Percentiles rank a stretch among this genome's conserved stretches.
Conservation (phyloP, 1,139 yeast species). For the Kurtzmaniella natalensis region DNA sequence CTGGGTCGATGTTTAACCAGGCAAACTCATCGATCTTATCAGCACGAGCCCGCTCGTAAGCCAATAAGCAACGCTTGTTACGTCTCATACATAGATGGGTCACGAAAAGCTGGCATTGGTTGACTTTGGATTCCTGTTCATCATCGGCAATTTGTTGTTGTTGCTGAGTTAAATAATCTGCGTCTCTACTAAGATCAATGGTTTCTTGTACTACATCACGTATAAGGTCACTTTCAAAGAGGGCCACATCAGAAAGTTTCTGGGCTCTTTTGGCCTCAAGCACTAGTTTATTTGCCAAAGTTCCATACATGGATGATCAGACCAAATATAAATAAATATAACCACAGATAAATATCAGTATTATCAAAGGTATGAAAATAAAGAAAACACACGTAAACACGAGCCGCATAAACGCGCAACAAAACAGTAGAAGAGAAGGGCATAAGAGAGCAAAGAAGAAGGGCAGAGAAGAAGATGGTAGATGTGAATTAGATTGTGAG, state of each 20-base stretch:
- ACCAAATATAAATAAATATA: too few relatives aligned
- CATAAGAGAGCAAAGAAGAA: too few relatives aligned
- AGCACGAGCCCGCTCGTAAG: conserved; percentile 73
- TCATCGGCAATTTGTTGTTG: conserved; percentile 17
- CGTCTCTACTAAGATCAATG: conserved; percentile 52
- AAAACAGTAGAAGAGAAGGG: too few relatives aligned
- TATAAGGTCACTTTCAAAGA: conserved; percentile 73
- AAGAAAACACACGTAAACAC: too few relatives aligned
- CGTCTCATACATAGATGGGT: conserved; percentile 80
- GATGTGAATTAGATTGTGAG: background rate
- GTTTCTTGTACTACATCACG: conserved; percentile 60
- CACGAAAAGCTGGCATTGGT: conserved; percentile 73
- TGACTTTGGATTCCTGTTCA: conserved; percentile 41
- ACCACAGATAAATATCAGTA: too few relatives aligned
- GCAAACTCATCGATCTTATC: conserved; percentile 62
- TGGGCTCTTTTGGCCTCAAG: conserved; percentile 80
- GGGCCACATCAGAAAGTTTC: conserved; percentile 63
- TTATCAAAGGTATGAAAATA: too few relatives aligned
- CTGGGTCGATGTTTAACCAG: conserved; percentile 57
- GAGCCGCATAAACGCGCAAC: too few relatives aligned
- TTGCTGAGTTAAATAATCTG: conserved; percentile 30
- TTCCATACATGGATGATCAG: conserved; percentile 96
- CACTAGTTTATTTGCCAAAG: conserved; percentile 72
- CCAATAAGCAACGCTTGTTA: conserved; percentile 83
- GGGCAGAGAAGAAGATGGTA: background rate